Base-by-base conservation (phyloP, 2,329 filamentous ascomycete species). In the Botrytis elliptica region DNA sequence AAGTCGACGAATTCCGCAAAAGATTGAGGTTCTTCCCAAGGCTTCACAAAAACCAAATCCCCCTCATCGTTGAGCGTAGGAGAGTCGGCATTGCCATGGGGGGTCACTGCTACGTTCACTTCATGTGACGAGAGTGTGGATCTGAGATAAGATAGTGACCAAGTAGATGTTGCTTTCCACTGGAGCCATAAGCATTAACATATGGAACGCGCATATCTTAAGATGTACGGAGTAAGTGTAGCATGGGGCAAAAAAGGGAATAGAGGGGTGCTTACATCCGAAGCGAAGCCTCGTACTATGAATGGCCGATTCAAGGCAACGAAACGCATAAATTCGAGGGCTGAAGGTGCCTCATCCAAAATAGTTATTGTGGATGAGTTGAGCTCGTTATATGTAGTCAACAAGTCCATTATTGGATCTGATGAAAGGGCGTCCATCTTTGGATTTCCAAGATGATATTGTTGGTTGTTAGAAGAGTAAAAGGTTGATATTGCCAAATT, bases 241-340 rank as follows among this genome's bases (percentile, higher is more conserved):
- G 25, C n/a, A 55, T 57, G 36, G 25, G 18, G 5, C 7, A 29
- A 8, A 2, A 68, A 68, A 25, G 22, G 6, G 16, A 29, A 12
- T 42, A 8, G 44, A 42, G 14, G 20, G 3, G 4, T 49, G 8
- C 65, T 62, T 63, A 73, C 71, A 52, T 85, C 82, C 0, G 79
- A 79, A 1, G 91, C 91, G 4, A 86, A 92, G 14, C 86, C 84
- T 55, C 91, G 86, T 42, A 95, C 84, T 4, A 95, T 88, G 77
- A 95, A 95, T 0, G 93, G 93, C 1, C 89, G 87, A 80, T 95
- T 96, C 52, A 85, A 86, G 25, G 91, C 87, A 33, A 95, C 92
- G 81, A 90, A 91, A 78, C 92, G 88, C 89, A 94, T 92, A 80
- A 95, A 95, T 79, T 95, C 91, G 9, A 96, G 86, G 0, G 93